Evolutionary conservation across 192 early-diverging fungal genomes (phyloP).

Genomic region (Backusella psychrophila): DNA sequence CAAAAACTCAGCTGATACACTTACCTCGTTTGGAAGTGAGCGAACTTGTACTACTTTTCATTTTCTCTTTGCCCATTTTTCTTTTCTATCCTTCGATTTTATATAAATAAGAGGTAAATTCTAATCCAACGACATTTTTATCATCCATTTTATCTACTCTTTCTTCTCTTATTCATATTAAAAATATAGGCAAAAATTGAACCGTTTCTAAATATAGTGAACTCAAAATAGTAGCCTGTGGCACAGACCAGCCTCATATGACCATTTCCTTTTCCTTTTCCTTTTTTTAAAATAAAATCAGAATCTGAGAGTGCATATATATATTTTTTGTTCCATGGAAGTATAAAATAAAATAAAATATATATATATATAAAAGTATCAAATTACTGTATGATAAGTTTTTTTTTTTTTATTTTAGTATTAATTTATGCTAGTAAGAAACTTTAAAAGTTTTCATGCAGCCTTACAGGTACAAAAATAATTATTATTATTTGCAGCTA

Average conservation of each 20-base stretch:
- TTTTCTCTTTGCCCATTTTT: not conserved
- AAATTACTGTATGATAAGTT: not conserved
- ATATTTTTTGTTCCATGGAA: no score
- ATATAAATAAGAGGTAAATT: no score
- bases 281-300: not conserved
- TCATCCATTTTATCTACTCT: not conserved
- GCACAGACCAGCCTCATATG: constrained; percentile 2
- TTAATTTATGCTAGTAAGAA: not conserved
- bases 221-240: not conserved
- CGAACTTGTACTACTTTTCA: not conserved
- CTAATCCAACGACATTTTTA: not conserved
- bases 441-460: not conserved
- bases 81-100: not conserved
- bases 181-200: not conserved
- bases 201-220: not conserved
- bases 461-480: not conserved
- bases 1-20: not conserved
- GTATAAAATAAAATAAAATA: no score
- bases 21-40: not conserved
- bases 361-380: not conserved
- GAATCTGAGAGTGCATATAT: not conserved
- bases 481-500: not conserved
- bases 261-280: not conserved
- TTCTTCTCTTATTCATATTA: not conserved
- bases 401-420: not conserved